phyloP scores from a whole-genome alignment of 345 rosid genomes.

The Abelmoschus esculentus region DNA sequence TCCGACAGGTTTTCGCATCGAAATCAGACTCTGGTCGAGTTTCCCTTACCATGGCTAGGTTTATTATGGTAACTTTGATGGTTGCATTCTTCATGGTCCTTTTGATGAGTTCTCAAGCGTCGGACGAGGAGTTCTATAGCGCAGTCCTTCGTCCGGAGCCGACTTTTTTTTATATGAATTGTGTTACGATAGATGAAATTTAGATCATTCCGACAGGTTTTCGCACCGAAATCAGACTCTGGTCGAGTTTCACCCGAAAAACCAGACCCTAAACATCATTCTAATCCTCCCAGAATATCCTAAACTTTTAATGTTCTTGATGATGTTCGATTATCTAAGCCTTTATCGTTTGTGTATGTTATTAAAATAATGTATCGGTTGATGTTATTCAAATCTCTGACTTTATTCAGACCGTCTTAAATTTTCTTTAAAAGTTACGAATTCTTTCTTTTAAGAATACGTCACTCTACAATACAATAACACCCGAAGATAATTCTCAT shows the following conservation, averaged over 20 bases:
- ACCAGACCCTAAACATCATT: constrained; percentile 37
- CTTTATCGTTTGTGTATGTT: background rate
- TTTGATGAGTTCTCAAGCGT: background rate
- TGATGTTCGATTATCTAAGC: background rate
- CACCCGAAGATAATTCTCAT: too few relatives aligned
- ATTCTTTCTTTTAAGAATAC: too few relatives aligned
- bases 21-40: constrained; percentile 5
- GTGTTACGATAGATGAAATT: background rate
- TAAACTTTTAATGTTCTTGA: background rate
- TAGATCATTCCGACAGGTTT: constrained; percentile 9
- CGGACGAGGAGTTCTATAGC: too few relatives aligned
- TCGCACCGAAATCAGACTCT: background rate
- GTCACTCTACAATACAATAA: too few relatives aligned
- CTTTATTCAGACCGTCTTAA: too few relatives aligned
- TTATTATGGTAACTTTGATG: background rate
- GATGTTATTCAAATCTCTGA: too few relatives aligned
- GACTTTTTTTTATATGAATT: background rate
- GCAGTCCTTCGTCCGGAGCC: background rate
- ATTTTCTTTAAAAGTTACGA: too few relatives aligned
- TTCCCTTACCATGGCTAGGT: constrained; percentile 2
- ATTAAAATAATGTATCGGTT: too few relatives aligned
- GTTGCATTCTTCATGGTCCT: background rate
- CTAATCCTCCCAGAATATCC: background rate
- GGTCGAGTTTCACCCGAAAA: constrained; percentile 29
- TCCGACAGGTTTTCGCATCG: constrained; percentile 5